These are phyloP conservation scores for Hirsutella minnesotensis DNA, from an alignment of 2,329 filamentous ascomycete species.

Conservation along the genomic window DNA sequence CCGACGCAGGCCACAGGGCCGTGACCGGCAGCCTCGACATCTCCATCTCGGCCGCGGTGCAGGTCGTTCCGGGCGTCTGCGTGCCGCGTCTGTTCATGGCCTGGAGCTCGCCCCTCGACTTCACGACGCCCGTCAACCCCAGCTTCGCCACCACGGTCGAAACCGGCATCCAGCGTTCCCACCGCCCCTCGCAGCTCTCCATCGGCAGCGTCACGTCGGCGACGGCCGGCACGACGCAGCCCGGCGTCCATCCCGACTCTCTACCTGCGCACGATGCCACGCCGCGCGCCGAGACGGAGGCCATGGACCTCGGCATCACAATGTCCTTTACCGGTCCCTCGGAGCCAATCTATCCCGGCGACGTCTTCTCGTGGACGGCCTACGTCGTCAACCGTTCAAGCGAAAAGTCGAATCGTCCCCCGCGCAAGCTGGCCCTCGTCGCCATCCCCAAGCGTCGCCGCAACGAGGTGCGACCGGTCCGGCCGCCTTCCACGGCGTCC, in stretches of 20 bases:
- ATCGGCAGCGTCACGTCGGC: conserved; percentile 41
- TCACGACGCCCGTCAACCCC: conserved; percentile 52
- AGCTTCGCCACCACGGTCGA: conserved; percentile 43
- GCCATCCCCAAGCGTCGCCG: conserved; percentile 54
- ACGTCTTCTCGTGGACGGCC: conserved; percentile 60
- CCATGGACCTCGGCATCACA: conserved; percentile 57
- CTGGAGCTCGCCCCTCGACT: conserved; percentile 60
- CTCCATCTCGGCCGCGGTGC: conserved; percentile 46
- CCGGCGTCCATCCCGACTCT: conserved; percentile 45
- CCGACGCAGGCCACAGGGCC: conserved; percentile 32
- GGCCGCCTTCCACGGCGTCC: conserved; percentile 38
- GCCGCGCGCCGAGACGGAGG: conserved; percentile 27
- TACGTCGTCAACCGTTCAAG: conserved; percentile 64
- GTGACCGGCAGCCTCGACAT: conserved; percentile 44
- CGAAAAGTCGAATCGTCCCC: conserved; percentile 25
- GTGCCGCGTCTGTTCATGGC: conserved; percentile 50
- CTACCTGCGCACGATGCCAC: conserved; percentile 44
- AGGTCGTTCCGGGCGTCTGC: conserved; percentile 43
- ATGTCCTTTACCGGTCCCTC: conserved; percentile 59
- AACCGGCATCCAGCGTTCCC: conserved; percentile 46
- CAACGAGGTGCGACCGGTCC: conserved; percentile 39
- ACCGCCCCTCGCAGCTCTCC: conserved; percentile 52
- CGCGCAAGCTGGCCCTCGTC: conserved; percentile 59
- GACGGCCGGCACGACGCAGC: conserved; percentile 44
- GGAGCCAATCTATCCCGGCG: conserved; percentile 44